Base-by-base conservation (phyloP, 75 land plant genomes). In the Selaginella tamariscina region DNA sequence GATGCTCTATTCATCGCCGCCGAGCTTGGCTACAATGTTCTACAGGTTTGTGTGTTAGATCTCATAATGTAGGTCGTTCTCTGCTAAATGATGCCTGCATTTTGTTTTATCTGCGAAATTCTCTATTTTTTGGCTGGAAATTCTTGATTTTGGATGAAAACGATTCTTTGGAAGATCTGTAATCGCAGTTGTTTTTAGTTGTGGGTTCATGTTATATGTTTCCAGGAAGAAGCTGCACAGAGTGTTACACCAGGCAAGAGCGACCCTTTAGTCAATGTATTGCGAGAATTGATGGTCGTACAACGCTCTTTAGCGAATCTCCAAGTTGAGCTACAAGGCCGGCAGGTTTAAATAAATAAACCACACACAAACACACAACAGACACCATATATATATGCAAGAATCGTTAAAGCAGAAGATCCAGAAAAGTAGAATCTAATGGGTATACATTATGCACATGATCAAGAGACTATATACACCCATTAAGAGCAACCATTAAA, bases 261-360 rank as follows among this genome's bases (percentile, higher is more conserved):
- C 68, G 94, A 91, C 75, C 83, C 83, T 27, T 77, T 91, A 64
- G 75, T 91, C 67, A 78, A 68, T 62, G 84, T 86, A 9, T 70
- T 91, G 68, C 76, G 94, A 63, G 89, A 91, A 56, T 83, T 91
- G 33, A 80, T 88, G 9, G 27, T 83, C 54, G 89, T 83, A 11
- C 97, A 91, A 68, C 78, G 88, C 23, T 83, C 82, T 32, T 74
- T 93, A 33, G 96, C 91, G 30, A 82, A 93, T 77, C 77, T 87
- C 70, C 90, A 93, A 83, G 96, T 93, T 8, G 98, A 93, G 69
- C 86, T 93, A 54, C 98, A 89, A 78, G 98, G 98, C n/a, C 80
- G 98, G 49, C 88, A 93, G 91, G 98, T 93, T 31, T 68, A 63
- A n/a, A n/a, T n/a, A n/a, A n/a, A n/a, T n/a, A n/a, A n/a, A n/a